phyloP scores from a whole-genome alignment of 2,329 filamentous ascomycete species.

The Lachnellula hyalina region DNA sequence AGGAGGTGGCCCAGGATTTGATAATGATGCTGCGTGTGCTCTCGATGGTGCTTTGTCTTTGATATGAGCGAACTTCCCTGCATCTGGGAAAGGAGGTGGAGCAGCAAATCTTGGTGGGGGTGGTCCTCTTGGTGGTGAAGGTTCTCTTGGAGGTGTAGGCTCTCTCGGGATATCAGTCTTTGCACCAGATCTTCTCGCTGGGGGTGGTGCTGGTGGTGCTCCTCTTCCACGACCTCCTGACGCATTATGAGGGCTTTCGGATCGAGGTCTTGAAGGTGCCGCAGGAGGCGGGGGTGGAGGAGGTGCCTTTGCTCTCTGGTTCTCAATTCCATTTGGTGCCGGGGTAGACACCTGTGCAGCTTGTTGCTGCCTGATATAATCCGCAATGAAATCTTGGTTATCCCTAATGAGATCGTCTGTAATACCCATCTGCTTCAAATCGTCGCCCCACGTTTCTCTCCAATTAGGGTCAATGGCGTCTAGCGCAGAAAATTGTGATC shows the following conservation, averaged over 20 bases:
- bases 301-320: conserved; percentile 47
- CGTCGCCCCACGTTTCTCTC: conserved; percentile 61
- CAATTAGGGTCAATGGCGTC: conserved; percentile 61
- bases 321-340: conserved; percentile 37
- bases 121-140: conserved; percentile 56
- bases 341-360: conserved; percentile 35
- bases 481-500: conserved; percentile 55
- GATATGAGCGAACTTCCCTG: conserved; percentile 73
- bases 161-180: conserved; percentile 43
- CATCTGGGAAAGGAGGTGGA: conserved; percentile 83
- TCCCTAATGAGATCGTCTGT: conserved; percentile 63
- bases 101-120: conserved; percentile 70
- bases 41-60: conserved; percentile 40
- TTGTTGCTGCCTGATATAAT: conserved; percentile 56
- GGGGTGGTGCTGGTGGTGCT: conserved; percentile 48
- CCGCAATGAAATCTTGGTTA: conserved; percentile 64
- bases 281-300: conserved; percentile 57
- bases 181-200: conserved; percentile 55
- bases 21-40: conserved; percentile 43
- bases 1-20: conserved; percentile 57
- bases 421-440: conserved; percentile 56
- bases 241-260: conserved; percentile 27
- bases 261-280: conserved; percentile 33
- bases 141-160: conserved; percentile 62
- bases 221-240: conserved; percentile 32